Evolutionary conservation across 768 basidiomycete genomes (phyloP).

Genomic region (Phallus indusiatus): DNA sequence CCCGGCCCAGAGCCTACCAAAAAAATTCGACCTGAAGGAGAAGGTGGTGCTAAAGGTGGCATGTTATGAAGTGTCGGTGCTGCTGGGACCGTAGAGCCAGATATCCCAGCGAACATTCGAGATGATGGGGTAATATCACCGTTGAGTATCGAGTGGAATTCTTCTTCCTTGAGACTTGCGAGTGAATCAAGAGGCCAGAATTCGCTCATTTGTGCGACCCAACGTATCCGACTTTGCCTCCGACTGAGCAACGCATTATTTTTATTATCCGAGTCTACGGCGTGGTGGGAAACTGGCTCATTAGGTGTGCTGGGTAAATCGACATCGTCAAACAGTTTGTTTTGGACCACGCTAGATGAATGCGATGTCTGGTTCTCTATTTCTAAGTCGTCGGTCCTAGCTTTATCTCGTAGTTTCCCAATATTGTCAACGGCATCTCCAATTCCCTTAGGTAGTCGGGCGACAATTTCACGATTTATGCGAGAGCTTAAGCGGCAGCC

Average conservation of each 20-base stretch:
- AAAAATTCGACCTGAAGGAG: constrained; percentile 58
- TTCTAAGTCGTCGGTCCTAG: constrained; percentile 23
- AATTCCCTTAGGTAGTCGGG: constrained; percentile 58
- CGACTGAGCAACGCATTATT: constrained; percentile 14
- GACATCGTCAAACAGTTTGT: constrained; percentile 38
- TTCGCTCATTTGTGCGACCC: constrained; percentile 94
- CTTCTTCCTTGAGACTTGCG: constrained; percentile 52
- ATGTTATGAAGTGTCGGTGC: constrained; percentile 23
- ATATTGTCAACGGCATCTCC: constrained; percentile 70
- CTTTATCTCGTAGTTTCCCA: constrained; percentile 54
- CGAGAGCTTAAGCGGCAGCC: constrained; percentile 81
- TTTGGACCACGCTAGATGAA: not conserved
- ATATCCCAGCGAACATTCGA: not conserved
- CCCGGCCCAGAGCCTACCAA: constrained; percentile 95
- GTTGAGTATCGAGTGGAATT: constrained; percentile 58
- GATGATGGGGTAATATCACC: constrained; percentile 18
- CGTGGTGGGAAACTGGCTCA: constrained; percentile 49
- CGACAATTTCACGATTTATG: constrained; percentile 73
- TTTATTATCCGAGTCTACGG: constrained; percentile 23
- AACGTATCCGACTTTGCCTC: constrained; percentile 67
- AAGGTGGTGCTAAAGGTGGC: constrained; percentile 19
- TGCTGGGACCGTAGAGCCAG: constrained; percentile 14
- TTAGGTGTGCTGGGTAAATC: constrained; percentile 44
- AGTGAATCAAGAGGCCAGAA: constrained; percentile 85
- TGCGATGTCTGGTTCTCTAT: constrained; percentile 16